A percentile compares a stretch with the other conserved stretches of the same genome.
These are phyloP conservation scores for Colletotrichum orbiculare DNA, from an alignment of 2,329 filamentous ascomycete species.

Conservation along the genomic window DNA sequence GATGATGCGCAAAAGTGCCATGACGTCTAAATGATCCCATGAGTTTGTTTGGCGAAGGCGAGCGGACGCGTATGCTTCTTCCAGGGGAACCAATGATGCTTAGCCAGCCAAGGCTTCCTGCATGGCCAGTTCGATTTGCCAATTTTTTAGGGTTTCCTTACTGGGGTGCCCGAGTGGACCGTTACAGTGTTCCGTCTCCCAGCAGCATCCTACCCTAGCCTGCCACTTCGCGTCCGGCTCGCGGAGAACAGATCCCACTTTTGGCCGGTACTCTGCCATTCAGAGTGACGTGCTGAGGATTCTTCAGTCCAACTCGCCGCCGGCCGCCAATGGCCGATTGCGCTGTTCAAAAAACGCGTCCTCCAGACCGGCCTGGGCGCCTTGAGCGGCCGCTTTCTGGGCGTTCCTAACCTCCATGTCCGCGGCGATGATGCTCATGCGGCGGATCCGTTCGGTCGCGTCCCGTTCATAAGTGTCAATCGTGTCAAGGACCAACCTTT, in stretches of 20 bases:
- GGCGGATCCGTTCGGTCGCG: slow-evolving; percentile 79
- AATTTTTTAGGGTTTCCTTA: slow-evolving; percentile 28
- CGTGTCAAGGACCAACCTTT: slow-evolving; percentile 74
- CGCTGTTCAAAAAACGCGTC: slow-evolving; percentile 50
- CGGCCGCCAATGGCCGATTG: slow-evolving; percentile 24
- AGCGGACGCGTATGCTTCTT: slow-evolving; percentile 32
- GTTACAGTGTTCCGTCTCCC: slow-evolving; percentile 30
- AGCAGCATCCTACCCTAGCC: slow-evolving; percentile 12
- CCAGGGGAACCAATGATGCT: slow-evolving; percentile 23
- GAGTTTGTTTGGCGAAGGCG: slow-evolving; percentile 13
- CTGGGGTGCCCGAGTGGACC: slow-evolving; percentile 29
- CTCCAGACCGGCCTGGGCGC: slow-evolving; percentile 37
- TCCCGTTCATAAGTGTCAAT: slow-evolving; percentile 79
- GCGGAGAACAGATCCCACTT: slow-evolving; percentile 24
- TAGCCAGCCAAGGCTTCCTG: slow-evolving; percentile 21
- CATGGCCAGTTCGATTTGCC: slow-evolving; percentile 19
- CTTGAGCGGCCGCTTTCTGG: slow-evolving; percentile 25
- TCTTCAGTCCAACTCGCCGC: slow-evolving; percentile 32
- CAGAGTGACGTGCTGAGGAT: slow-evolving; percentile 5
- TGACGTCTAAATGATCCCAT: slow-evolving; percentile 36
- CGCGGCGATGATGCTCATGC: slow-evolving; percentile 79
- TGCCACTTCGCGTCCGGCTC: slow-evolving; percentile 25
- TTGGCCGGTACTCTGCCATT: slow-evolving; percentile 24
- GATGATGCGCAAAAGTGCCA: slow-evolving; percentile 29
- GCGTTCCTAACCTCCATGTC: slow-evolving; percentile 74